phyloP scores from a whole-genome alignment of 78 protist species.

The Planoprotostelium fungivorum region DNA sequence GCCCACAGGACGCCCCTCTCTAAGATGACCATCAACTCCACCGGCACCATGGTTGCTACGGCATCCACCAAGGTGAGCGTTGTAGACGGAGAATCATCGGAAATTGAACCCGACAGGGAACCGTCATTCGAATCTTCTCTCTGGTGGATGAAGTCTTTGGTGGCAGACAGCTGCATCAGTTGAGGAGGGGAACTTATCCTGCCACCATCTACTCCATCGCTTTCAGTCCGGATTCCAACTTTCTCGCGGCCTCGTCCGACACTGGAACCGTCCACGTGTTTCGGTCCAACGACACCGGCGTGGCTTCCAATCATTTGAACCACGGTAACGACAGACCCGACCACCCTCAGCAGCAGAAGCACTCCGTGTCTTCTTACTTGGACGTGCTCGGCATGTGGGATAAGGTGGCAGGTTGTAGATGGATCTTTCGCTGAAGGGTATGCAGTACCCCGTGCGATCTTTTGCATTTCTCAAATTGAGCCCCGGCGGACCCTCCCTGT shows the following conservation, averaged over 20 bases:
- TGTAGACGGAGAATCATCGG: not conserved
- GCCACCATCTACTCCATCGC: conserved; percentile 56
- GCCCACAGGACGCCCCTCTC: conserved; percentile 64
- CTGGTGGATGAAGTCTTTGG: conserved; percentile 48
- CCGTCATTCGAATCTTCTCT: conserved; percentile 64
- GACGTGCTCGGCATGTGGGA: not conserved
- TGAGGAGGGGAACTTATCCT: conserved; percentile 52
- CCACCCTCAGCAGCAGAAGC: not conserved
- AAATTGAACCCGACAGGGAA: conserved; percentile 28
- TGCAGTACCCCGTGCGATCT: not conserved
- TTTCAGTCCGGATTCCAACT: conserved; percentile 24
- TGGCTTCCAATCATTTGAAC: not conserved
- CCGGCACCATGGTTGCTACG: conserved; percentile 70
- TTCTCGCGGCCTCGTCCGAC: conserved; percentile 50
- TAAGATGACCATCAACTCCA: conserved; percentile 37
- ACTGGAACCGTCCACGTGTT: conserved; percentile 68
- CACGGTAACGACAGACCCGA: not conserved
- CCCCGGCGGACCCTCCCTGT: not conserved
- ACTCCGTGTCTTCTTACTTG: not conserved
- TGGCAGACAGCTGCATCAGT: not conserved
- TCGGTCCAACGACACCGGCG: not conserved
- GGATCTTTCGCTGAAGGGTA: not conserved
- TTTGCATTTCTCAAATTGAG: not conserved
- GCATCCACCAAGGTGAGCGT: conserved; percentile 30
- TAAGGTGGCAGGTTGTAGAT: not conserved